phyloP scores from a whole-genome alignment of 305 asterid species.

The Plantago coronopus region DNA sequence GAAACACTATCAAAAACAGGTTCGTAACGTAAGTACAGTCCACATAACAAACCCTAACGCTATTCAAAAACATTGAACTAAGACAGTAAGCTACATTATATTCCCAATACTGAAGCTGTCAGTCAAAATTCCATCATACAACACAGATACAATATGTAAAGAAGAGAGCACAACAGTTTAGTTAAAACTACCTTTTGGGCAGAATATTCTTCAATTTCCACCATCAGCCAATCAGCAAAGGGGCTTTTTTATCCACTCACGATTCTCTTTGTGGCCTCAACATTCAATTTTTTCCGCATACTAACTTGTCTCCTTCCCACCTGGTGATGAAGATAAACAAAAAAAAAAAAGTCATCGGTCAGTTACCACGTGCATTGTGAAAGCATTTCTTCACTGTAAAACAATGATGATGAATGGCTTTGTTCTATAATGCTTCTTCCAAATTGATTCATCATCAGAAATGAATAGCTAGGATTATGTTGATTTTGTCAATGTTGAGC shows the following conservation, averaged over 20 bases:
- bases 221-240: conserved; percentile 5
- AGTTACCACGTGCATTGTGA: no score
- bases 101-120: conserved; percentile 7
- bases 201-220: conserved; percentile 17
- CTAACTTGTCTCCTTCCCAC: background rate
- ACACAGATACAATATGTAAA: conserved; percentile 9
- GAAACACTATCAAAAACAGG: background rate
- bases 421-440: no score
- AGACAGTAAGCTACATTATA: conserved; percentile 3
- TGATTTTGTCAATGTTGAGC: no score
- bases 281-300: background rate
- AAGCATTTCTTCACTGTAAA: no score
- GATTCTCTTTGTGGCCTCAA: background rate
- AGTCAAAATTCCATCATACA: conserved; percentile 32
- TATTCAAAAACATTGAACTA: conserved; percentile 3
- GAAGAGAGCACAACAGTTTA: conserved; percentile 7
- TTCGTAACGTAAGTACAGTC: no score
- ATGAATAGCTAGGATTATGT: no score
- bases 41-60: background rate
- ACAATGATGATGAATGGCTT: no score
- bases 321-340: background rate
- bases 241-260: conserved; percentile 2
- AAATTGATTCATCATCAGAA: no score
- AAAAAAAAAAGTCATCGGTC: no score
- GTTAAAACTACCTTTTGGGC: background rate